phyloP scores from a whole-genome alignment of 2,329 filamentous ascomycete species.

The Helotiales sp. region DNA sequence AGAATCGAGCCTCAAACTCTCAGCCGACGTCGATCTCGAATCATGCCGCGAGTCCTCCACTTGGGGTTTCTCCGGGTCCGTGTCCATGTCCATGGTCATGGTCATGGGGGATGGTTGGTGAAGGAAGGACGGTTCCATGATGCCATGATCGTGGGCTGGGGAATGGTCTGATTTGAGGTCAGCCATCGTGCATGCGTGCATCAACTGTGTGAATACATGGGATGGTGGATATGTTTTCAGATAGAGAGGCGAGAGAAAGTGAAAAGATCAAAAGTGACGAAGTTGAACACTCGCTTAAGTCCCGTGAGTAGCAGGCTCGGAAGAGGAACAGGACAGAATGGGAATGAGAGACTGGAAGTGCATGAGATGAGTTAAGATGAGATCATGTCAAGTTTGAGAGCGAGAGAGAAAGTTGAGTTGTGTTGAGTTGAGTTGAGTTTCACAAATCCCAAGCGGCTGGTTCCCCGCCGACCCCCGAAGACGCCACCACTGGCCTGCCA shows the following conservation, averaged over 20 bases:
- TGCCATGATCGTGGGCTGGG: not conserved
- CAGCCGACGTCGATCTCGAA: conserved; percentile 2
- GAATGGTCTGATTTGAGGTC: not conserved
- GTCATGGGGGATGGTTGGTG: not conserved
- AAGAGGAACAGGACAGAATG: not conserved
- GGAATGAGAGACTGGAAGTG: not conserved
- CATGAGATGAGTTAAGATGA: not conserved
- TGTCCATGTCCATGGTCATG: not conserved
- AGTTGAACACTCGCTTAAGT: not conserved
- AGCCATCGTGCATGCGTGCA: not conserved
- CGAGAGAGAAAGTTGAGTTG: not conserved
- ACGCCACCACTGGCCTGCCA: not conserved
- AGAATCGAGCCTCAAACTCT: conserved; percentile 30
- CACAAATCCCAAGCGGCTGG: conserved; percentile 2
- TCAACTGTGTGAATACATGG: not conserved
- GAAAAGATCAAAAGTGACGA: not conserved
- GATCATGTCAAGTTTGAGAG: not conserved
- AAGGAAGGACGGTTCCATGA: conserved; percentile 2
- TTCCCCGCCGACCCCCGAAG: conserved; percentile 1
- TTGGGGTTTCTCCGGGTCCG: conserved; percentile 16
- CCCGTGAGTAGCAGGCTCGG: not conserved
- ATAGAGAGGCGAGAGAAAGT: not conserved
- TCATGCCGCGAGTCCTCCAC: conserved; percentile 4
- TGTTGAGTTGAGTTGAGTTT: not conserved
- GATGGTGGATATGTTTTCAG: not conserved